A percentile compares a stretch with the other conserved stretches of the same genome.
phyloP scores from a whole-genome alignment of 169 alveolate genomes.

The Eimeria maxima region DNA sequence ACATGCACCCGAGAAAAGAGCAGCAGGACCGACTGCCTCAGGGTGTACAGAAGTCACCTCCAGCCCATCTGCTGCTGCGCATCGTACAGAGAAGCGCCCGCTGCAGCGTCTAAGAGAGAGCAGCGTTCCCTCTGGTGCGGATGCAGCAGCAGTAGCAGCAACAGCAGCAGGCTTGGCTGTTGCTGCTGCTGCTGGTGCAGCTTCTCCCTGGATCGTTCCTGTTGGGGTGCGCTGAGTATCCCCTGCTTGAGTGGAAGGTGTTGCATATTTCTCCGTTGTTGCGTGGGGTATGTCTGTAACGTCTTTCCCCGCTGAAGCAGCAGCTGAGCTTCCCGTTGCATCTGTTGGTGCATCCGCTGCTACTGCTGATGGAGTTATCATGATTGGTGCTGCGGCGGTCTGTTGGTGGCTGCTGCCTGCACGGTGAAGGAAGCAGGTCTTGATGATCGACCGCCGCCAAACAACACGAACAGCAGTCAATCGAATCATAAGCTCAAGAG shows the following conservation, averaged over 20 bases:
- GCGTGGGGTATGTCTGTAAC: background rate
- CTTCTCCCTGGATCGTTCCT: background rate
- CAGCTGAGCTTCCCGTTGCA: background rate
- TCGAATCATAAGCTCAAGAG: conserved; percentile 15
- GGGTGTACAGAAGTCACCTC: conserved; percentile 50
- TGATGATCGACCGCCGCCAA: conserved; percentile 12
- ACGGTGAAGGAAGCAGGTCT: background rate
- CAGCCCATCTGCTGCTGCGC: conserved; percentile 38
- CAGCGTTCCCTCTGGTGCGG: background rate
- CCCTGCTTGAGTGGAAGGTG: background rate
- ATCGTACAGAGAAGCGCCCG: conserved; percentile 37
- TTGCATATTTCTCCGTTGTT: background rate
- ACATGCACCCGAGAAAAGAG: background rate
- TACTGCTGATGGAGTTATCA: background rate
- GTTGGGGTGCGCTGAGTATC: background rate
- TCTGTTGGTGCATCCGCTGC: background rate
- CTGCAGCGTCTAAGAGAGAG: conserved; percentile 34
- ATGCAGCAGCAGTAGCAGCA: conserved; percentile 4
- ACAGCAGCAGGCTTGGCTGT: background rate
- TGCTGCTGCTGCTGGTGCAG: conserved; percentile 29
- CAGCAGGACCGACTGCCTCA: conserved; percentile 42
- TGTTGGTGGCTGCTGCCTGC: background rate
- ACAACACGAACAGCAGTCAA: conserved; percentile 34
- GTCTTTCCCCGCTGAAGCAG: background rate
- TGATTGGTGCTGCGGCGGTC: too few relatives aligned